Percentiles rank a stretch among this genome's conserved stretches.
phyloP scores from a whole-genome alignment of 805 yeast species.

The Kodamaea restingae region DNA sequence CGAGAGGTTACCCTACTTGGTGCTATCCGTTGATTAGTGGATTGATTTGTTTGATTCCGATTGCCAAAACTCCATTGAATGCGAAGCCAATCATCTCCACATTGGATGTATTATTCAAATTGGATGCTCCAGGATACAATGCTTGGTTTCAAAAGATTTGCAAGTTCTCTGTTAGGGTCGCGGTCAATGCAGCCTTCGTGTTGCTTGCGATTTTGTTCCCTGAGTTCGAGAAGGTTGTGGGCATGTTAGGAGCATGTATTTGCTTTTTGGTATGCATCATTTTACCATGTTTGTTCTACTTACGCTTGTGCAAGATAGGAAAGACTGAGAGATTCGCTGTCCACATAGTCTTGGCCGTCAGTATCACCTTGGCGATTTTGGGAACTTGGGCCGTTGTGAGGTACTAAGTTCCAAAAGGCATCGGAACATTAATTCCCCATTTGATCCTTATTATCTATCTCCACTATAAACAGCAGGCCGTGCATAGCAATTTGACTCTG shows the following conservation, averaged over 20 bases:
- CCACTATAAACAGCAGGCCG: too few relatives aligned
- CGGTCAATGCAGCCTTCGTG: conserved; percentile 22
- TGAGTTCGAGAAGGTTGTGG: conserved; percentile 38
- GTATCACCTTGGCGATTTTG: conserved; percentile 15
- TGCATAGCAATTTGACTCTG: too few relatives aligned
- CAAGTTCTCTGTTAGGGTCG: conserved; percentile 16
- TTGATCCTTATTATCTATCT: too few relatives aligned
- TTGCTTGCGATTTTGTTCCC: conserved; percentile 27
- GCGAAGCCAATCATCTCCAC: conserved; percentile 38
- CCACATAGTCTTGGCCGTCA: conserved; percentile 9
- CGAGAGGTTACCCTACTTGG: conserved; percentile 63
- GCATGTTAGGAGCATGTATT: conserved; percentile 39
- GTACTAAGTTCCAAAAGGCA: conserved; percentile 3
- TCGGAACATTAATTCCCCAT: too few relatives aligned
- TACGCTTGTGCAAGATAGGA: conserved; percentile 19
- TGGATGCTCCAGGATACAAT: conserved; percentile 6
- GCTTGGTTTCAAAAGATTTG: not conserved
- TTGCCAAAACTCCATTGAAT: conserved; percentile 40
- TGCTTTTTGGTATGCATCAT: conserved; percentile 40
- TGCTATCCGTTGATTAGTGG: conserved; percentile 33
- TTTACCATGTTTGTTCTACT: conserved; percentile 37
- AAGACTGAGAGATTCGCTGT: conserved; percentile 14
- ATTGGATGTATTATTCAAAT: conserved; percentile 26
- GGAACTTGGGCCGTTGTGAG: conserved; percentile 18
- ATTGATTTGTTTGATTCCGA: conserved; percentile 36